Base-by-base conservation (phyloP, 768 basidiomycete genomes). In the Stropharia rugosoannulata region DNA sequence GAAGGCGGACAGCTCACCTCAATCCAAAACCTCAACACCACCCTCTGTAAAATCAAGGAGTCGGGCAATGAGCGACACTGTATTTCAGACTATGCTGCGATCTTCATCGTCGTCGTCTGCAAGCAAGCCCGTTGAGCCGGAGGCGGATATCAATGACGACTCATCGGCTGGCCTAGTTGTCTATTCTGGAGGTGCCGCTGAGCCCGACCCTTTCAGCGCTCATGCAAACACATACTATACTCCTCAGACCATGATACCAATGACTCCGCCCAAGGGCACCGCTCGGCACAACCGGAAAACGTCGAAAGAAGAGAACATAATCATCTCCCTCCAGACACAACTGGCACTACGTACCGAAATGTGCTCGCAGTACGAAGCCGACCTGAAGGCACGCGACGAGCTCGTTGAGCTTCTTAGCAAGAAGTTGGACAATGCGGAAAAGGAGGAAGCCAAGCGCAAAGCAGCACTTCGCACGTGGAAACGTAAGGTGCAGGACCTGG, bases 191-290 rank as follows among this genome's bases (percentile, higher is more conserved):
- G 63, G 60, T 8, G 58, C 70, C 19, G 51, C 67, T 6, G 83
- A 84, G 60, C 85, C 87, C 6, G 89, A 91, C 66, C 89, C 89
- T 2, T 91, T 92, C 70, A 80, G 82, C 46, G 82, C 81, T 2
- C 76, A 89, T 59, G 87, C 89, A 16, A 85, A 77, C 29, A 88
- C 89, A 0, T 91, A 90, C 64, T 91, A 89, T 64, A 87, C 87
- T 0, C 86, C 88, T 1, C 87, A 87, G 56, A 82, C 83, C 6
- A 81, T 86, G 75, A 84, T 87, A 22, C 87, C 89, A 0, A 75
- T 78, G 0, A 86, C 88, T 0, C 87, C 89, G 16, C 82, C 84
- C 0, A 72, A 74, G 36, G 73, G 74, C n/a, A 46, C 54, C 4
- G 58, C 63, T 10, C 66, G 63, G 3, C 87, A 87, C 59, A 71